These are phyloP conservation scores for Phialophora tarda DNA, from an alignment of 2,329 filamentous ascomycete genomes.

Conservation along the genomic window DNA sequence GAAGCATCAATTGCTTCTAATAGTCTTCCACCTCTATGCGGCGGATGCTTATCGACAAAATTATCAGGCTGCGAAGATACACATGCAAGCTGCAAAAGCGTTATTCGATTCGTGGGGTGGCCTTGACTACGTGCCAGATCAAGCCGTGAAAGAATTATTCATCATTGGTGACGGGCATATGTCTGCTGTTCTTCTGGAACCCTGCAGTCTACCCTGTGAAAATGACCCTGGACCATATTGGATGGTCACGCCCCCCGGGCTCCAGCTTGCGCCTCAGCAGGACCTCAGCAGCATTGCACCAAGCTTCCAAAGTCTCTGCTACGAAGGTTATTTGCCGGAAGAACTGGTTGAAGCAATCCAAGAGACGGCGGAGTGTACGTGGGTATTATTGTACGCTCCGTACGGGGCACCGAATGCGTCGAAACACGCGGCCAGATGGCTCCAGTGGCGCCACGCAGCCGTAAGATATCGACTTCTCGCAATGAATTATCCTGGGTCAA, in stretches of 20 bases:
- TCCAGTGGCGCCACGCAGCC: slow-evolving; percentile 36
- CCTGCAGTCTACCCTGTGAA: slow-evolving; percentile 35
- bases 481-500: slow-evolving; percentile 23
- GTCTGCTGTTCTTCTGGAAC: slow-evolving; percentile 33
- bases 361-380: slow-evolving; percentile 33
- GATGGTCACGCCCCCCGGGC: slow-evolving; percentile 26
- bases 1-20: slow-evolving; percentile 34
- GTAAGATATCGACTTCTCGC: slow-evolving; percentile 31
- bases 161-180: slow-evolving; percentile 37
- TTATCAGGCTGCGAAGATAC: slow-evolving; percentile 34
- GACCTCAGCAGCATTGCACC: slow-evolving; percentile 29
- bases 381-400: slow-evolving; percentile 31
- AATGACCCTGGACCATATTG: slow-evolving; percentile 36
- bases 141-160: slow-evolving; percentile 31
- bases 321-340: slow-evolving; percentile 26
- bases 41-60: slow-evolving; percentile 38
- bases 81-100: slow-evolving; percentile 36
- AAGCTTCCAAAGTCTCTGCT: slow-evolving; percentile 19
- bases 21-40: slow-evolving; percentile 37
- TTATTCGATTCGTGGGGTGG: slow-evolving; percentile 35
- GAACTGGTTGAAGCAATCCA: slow-evolving; percentile 28
- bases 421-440: slow-evolving; percentile 36
- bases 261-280: slow-evolving; percentile 29
- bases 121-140: slow-evolving; percentile 33
- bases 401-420: slow-evolving; percentile 23